phyloP scores from a whole-genome alignment of 2,329 filamentous ascomycete species.

The Knufia fluminis region DNA sequence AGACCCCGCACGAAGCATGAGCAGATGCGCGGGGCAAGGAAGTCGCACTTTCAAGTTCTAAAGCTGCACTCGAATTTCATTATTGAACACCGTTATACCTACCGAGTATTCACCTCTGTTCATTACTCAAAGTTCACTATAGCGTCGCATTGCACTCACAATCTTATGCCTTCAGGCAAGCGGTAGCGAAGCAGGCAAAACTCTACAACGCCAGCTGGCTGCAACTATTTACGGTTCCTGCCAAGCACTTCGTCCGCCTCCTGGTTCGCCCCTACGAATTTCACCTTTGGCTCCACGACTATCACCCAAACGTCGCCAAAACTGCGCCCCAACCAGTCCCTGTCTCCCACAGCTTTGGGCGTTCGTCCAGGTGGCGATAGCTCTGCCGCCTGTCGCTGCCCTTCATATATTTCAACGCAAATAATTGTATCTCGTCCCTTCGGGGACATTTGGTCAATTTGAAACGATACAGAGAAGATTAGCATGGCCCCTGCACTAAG shows the following conservation, averaged over 20 bases:
- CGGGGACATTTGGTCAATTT: conserved; percentile 53
- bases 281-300: too few species aligned
- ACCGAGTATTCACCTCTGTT: too few species aligned
- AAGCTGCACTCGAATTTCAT: too few species aligned
- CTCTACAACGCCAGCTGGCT: too few species aligned
- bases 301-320: neutral
- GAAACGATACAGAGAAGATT: conserved; percentile 68
- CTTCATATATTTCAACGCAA: neutral
- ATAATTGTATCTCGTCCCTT: conserved; percentile 27
- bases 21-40: too few species aligned
- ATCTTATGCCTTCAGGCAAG: too few species aligned
- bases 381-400: neutral
- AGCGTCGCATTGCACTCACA: too few species aligned
- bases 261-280: neutral
- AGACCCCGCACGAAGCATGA: too few species aligned
- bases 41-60: too few species aligned
- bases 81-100: too few species aligned
- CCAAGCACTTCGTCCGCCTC: neutral
- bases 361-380: neutral
- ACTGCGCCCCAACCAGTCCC: neutral
- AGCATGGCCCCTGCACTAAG: conserved; percentile 67
- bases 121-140: too few species aligned
- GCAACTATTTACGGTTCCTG: neutral
- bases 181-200: too few species aligned
- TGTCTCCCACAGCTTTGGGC: neutral